Base-by-base conservation (phyloP, 2,329 filamentous ascomycete species). In the Parastagonospora avenae region DNA sequence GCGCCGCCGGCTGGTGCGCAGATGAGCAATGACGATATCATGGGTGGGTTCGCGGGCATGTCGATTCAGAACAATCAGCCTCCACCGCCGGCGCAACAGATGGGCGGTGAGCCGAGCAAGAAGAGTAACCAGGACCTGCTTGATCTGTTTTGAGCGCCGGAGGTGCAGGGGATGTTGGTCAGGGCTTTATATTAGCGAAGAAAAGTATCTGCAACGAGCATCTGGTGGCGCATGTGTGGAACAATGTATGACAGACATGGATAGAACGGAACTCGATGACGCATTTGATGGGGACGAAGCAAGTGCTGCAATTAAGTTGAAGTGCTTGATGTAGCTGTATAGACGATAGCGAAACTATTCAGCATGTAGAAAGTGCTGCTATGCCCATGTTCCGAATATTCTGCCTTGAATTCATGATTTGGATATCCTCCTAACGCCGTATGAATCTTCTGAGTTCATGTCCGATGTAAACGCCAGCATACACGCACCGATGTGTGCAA, bases 31-130 rank as follows among this genome's bases (percentile, higher is more conserved):
- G 82, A 86, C 62, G 80, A 79, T 56, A 65, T 97, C 80, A 80
- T 87, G 79, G 91, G 91, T 68, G 92, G 92, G 1, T 95, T 99
- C 69, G 90, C 87, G 27, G 86, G 85, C 4, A 80, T 99, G 77
- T 87, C 91, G 75, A 79, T 99, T 68, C 85, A 84, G 35, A 76
- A 78, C 12, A 84, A 79, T 57, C 84, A 87, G 59, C 85, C 89
- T 14, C 82, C 88, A 29, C 86, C 88, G 12, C 79, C 88, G 4
- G 78, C 80, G 9, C 82, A 85, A 70, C 83, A 89, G 66, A 70
- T 85, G 57, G 76, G 74, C 38, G 69, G 70, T 57, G 77, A 78
- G 55, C 72, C 77, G 39, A 82, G 84, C 72, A 79, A 80, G 70
- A 81, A 80, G 73, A 79, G 73, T 47, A 84, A 82, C 51, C 79